A percentile compares a stretch with the other conserved stretches of the same genome.
Conservation (phyloP, 176 grass and related monocot genomes). For the Saccharum spontaneum region DNA sequence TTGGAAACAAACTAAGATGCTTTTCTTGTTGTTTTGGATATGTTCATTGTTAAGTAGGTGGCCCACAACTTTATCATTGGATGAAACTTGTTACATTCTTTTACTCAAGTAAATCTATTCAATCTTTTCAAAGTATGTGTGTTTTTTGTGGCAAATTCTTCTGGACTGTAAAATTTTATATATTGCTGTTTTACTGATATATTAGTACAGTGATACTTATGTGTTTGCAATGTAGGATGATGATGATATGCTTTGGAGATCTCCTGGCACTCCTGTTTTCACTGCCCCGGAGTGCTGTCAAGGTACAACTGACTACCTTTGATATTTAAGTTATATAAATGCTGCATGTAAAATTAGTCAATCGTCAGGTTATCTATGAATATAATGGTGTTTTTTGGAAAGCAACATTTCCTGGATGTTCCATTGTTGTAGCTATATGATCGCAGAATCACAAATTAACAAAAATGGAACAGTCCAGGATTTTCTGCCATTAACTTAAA, state of each 20-base stretch:
- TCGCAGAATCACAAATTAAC: slow-evolving; percentile 5
- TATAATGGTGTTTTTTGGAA: neutral
- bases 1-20: neutral
- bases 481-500: slow-evolving; percentile 22
- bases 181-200: slow-evolving; percentile 10
- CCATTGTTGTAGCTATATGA: slow-evolving; percentile 16
- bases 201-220: neutral
- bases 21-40: neutral
- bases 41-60: slow-evolving; percentile 17
- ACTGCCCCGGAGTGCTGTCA: slow-evolving; percentile 91
- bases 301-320: slow-evolving; percentile 47
- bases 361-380: neutral
- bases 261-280: slow-evolving; percentile 90
- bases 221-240: slow-evolving; percentile 64
- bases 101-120: neutral
- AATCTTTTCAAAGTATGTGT: neutral
- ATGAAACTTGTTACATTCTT: slow-evolving; percentile 6
- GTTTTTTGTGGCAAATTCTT: neutral
- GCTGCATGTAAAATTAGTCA: neutral
- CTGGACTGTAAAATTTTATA: neutral
- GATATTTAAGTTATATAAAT: slow-evolving; percentile 1
- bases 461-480: neutral
- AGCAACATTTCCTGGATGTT: neutral
- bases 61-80: neutral
- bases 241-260: slow-evolving; percentile 77